Conservation (phyloP, 2,329 filamentous ascomycete genomes). For the Calonectria montana region DNA sequence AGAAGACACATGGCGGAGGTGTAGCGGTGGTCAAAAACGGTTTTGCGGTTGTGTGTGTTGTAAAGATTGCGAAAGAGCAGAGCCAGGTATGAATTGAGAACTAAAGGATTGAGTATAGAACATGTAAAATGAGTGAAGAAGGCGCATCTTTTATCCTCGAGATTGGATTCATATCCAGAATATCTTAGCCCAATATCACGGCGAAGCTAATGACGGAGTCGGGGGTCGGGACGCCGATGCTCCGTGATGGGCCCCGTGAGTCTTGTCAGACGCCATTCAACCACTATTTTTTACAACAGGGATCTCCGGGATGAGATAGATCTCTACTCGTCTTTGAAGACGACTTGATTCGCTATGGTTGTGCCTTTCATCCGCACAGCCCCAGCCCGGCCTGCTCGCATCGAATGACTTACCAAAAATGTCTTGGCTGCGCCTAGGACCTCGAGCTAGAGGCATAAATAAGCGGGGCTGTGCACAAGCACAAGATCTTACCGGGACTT, state of each 20-base stretch:
- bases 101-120: not conserved
- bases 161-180: not conserved
- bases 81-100: not conserved
- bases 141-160: not conserved
- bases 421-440: not conserved
- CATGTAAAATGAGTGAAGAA: not conserved
- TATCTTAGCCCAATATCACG: not conserved
- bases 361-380: not conserved
- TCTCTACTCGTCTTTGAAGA: not conserved
- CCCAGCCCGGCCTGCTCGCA: not conserved
- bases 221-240: not conserved
- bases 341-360: not conserved
- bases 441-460: not conserved
- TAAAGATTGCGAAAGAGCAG: not conserved
- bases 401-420: not conserved
- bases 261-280: not conserved
- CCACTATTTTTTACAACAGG: too few species aligned
- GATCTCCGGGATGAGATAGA: not conserved
- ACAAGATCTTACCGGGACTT: too few species aligned
- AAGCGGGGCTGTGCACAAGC: not conserved
- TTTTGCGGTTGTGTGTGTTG: not conserved
- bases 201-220: not conserved
- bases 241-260: not conserved
- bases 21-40: not conserved
- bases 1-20: not conserved